A percentile compares a stretch with the other conserved stretches of the same genome.
These are phyloP conservation scores for Holtermanniella nyarrowii DNA, from an alignment of 768 basidiomycete genomes.

Conservation along the genomic window DNA sequence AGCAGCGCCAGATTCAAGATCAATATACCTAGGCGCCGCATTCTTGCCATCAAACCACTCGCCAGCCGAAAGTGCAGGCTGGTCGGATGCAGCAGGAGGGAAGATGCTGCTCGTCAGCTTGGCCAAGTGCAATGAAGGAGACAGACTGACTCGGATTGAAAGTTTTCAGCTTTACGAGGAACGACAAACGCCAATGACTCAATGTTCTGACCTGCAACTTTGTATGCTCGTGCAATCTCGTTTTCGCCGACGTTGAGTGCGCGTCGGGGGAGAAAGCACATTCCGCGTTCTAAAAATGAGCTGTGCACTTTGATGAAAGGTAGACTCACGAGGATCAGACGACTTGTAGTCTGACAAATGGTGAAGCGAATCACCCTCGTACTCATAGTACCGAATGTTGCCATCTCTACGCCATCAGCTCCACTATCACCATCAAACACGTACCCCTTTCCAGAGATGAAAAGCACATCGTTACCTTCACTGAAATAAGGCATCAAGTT, in stretches of 20 bases:
- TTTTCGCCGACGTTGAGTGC: conserved; percentile 80
- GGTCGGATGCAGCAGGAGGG: conserved; percentile 75
- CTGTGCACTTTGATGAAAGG: background rate
- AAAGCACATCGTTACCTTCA: conserved; percentile 75
- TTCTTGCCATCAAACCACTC: conserved; percentile 81
- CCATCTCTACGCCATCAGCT: conserved; percentile 57
- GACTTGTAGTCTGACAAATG: conserved; percentile 69
- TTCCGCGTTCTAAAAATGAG: conserved; percentile 56
- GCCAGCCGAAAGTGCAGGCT: conserved; percentile 65
- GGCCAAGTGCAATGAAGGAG: background rate
- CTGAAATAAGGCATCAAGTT: conserved; percentile 97
- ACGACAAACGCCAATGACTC: conserved; percentile 94
- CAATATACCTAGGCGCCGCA: conserved; percentile 64
- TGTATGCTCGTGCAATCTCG: conserved; percentile 92
- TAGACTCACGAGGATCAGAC: conserved; percentile 56
- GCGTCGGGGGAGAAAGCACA: conserved; percentile 91
- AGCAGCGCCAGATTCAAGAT: conserved; percentile 57
- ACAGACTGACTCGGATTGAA: conserved; percentile 65
- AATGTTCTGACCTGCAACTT: conserved; percentile 59
- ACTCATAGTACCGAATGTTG: conserved; percentile 85
- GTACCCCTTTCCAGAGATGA: conserved; percentile 85
- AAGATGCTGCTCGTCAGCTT: conserved; percentile 50
- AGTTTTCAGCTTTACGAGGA: conserved; percentile 83
- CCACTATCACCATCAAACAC: conserved; percentile 12
- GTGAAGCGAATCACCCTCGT: conserved; percentile 72